phyloP scores from a whole-genome alignment of 2,329 filamentous ascomycete species.

The Paracamarosporium sp. region DNA sequence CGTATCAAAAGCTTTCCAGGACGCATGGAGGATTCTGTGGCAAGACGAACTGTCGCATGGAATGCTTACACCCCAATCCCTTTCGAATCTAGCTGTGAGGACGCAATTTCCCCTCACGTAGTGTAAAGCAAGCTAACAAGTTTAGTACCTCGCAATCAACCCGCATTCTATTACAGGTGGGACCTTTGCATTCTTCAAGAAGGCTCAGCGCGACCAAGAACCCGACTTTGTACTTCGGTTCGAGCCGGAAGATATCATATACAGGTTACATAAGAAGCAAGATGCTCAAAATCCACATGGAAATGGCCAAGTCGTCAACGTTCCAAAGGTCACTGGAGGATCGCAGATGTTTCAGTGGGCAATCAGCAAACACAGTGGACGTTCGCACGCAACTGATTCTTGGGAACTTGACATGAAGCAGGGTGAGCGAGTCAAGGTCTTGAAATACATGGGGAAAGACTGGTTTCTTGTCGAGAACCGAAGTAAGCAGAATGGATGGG shows the following conservation, averaged over 20 bases:
- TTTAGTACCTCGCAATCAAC: slow-evolving; percentile 26
- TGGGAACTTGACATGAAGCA: slow-evolving; percentile 34
- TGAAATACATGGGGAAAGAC: slow-evolving; percentile 26
- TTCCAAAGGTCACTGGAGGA: slow-evolving; percentile 2
- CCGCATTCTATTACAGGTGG: slow-evolving; percentile 25
- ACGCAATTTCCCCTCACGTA: not conserved
- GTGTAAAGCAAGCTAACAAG: slow-evolving; percentile 12
- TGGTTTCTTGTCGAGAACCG: slow-evolving; percentile 30
- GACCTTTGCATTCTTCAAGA: slow-evolving; percentile 36
- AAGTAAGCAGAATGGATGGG: slow-evolving; percentile 25
- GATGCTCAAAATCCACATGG: not conserved
- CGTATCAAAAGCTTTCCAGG: slow-evolving; percentile 5
- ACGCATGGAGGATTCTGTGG: slow-evolving; percentile 30
- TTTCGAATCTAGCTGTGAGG: slow-evolving; percentile 28
- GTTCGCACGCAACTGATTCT: slow-evolving; percentile 26
- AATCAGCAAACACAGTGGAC: slow-evolving; percentile 25
- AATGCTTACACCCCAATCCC: not conserved
- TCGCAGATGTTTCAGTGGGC: slow-evolving; percentile 21
- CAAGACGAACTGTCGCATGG: not conserved
- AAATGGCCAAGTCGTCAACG: not conserved
- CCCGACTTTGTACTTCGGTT: slow-evolving; percentile 27
- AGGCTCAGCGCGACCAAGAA: slow-evolving; percentile 15
- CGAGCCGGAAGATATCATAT: slow-evolving; percentile 18
- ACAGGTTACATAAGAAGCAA: slow-evolving; percentile 9
- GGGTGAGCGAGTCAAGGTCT: slow-evolving; percentile 30